Base-by-base conservation (phyloP, 2,329 filamentous ascomycete genomes). In the Arthroderma sp. region DNA sequence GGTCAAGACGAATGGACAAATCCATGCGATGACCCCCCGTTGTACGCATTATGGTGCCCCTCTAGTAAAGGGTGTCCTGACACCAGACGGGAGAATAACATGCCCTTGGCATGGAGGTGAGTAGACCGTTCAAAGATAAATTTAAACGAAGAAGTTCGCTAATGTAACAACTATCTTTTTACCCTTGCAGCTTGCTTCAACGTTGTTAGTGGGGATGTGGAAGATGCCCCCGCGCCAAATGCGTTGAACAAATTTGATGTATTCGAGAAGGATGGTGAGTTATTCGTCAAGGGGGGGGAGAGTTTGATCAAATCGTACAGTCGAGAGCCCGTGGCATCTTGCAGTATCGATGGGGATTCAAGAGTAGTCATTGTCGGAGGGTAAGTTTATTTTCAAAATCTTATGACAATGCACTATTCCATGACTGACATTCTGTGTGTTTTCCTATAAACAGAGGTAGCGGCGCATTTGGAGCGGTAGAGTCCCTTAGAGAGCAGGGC, bases 71-170 rank as follows among this genome's bases (percentile, higher is more conserved):
- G 91, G 91, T 44, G 80, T 96, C 5, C 66, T 98, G 51, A 85
- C 85, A 5, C 77, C 78, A 2, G 80, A 83, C 53, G 91, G 91
- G 4, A 75, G 86, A 42, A 66, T 98, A 50, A 94, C 86, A 5
- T 98, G 91, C 62, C 87, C 89, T 3, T 96, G 91, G 91, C 89
- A 96, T 62, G 89, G 89, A 69, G 86, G 86, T 91, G 61, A 52
- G 72, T 62, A 32, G 8, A 29, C n/a, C 9, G 15, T 33, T 38
- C 15, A 22, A 30, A 11, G 30, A 30, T n/a, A 31, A 28, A 6
- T 11, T 38, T 22, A 29, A 27, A 36, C 36, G 32, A 36, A 11
- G 9, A 36, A 36, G 15, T 22, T 22, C 15, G 34, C 11, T 29
- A 11, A 1, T 8, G 27, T 9, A 22, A 31, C 38, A 9, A 28